These are phyloP conservation scores for Tricholoma sp. DNA, from an alignment of 768 basidiomycete genomes.

Conservation along the genomic window DNA sequence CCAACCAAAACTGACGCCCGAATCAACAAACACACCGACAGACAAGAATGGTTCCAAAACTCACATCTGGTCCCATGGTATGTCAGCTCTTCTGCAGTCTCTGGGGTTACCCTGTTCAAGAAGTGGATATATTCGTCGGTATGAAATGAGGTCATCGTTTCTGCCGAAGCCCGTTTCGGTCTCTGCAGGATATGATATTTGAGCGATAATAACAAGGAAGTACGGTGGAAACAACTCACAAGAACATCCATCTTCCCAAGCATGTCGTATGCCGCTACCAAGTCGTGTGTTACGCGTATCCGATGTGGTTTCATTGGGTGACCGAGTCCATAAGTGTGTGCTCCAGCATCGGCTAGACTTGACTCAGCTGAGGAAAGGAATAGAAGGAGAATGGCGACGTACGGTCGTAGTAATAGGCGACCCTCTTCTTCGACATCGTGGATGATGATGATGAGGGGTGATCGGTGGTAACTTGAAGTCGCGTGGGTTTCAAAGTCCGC, in stretches of 20 bases:
- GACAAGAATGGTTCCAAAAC: constrained; percentile 20
- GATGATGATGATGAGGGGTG: constrained; percentile 1
- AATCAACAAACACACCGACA: not conserved
- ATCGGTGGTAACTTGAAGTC: too few relatives aligned
- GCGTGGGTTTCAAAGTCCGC: too few relatives aligned
- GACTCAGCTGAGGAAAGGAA: constrained; percentile 1
- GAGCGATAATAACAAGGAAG: not conserved
- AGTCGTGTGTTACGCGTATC: constrained; percentile 89
- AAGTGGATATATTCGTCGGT: constrained; percentile 99
- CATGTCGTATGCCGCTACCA: constrained; percentile 89
- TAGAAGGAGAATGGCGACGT: constrained; percentile 15
- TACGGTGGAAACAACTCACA: constrained; percentile 39
- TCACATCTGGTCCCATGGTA: constrained; percentile 81
- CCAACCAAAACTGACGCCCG: constrained; percentile 54
- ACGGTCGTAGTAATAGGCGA: constrained; percentile 82
- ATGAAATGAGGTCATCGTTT: constrained; percentile 90
- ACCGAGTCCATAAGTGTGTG: constrained; percentile 77
- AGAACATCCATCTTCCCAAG: constrained; percentile 92
- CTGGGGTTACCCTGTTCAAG: constrained; percentile 81
- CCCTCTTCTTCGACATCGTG: constrained; percentile 65
- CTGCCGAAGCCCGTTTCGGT: constrained; percentile 64
- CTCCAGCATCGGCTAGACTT: constrained; percentile 63
- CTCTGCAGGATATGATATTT: constrained; percentile 36
- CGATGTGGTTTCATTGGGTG: constrained; percentile 97
- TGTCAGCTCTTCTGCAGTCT: constrained; percentile 83